Evolutionary conservation across 495 filamentous ascomycete species (phyloP), one percentile per base, ranked within the genome.

Genomic region (Lasiosphaeriaceae sp.): DNA sequence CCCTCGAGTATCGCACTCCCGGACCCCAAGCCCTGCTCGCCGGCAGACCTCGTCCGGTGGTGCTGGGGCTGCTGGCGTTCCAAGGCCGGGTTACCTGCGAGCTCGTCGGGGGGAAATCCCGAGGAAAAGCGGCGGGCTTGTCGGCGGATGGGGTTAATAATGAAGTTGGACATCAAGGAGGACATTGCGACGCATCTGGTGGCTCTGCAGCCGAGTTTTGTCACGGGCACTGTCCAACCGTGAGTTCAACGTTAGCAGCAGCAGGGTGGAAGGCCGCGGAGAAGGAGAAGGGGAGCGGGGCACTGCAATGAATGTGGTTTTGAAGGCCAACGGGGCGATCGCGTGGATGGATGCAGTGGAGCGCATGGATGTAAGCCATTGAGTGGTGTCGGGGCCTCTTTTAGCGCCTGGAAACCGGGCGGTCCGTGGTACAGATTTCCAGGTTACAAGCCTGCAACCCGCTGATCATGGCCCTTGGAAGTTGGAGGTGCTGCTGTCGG

Each of bases 71-170:
- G 63, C 23, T 48, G 65, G 9, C 50, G 49, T 19, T 3, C n/a
- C 41, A 37, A 3, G 17, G 21, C 44, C 2, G 20, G 22, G 2
- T 16, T 16, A 9, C 57, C 35, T 31, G 59, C 48, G 47, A 70
- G 54, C 11, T 71, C 65, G 16, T 66, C 52, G 57, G 66, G 56
- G 62, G 66, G 62, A 57, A 69, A 71, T 52, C 66, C 68, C 44
- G 60, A 55, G 23, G 86, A 89, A 67, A 87, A 84, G 58, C 87
- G 85, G 57, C 85, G 83, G 58, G 86, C 86, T 74, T 89, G 83
- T 71, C 86, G 86, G 64, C 90, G 75, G 66, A 90, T 87, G 50
- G 88, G 84, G 60, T 89, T 88, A 65, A 90, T 86, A 58, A 92
- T 71, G 62, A 91, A 85, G 29, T 90, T 87, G 44, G 81, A 80